A percentile compares a stretch with the other conserved stretches of the same genome.
Evolutionary conservation across 1,284 basidiomycete genomes (phyloP).

Genomic region (Moesziomyces antarcticus): DNA sequence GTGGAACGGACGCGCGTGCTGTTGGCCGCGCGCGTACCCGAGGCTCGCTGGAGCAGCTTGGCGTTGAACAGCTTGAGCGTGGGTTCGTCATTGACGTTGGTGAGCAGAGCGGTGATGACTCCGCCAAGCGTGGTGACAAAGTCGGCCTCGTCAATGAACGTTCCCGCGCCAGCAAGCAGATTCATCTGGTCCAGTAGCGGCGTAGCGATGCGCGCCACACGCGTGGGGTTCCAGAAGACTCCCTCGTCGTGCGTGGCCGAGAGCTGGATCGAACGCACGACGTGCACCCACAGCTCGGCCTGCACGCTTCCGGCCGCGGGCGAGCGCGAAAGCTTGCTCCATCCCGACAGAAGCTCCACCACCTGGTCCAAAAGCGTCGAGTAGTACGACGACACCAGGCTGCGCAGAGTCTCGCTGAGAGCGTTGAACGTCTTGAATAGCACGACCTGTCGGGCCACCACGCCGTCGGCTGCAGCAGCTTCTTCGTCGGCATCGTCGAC

Average conservation of each 20-base stretch:
- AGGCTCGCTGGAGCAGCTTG: conserved; percentile 79
- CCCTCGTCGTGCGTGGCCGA: conserved; percentile 84
- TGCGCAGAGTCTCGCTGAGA: conserved; percentile 53
- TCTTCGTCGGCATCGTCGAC: conserved; percentile 68
- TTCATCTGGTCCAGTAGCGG: conserved; percentile 76
- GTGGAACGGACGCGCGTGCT: conserved; percentile 69
- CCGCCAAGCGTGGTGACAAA: conserved; percentile 15
- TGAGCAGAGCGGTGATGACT: conserved; percentile 72
- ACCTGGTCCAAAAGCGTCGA: conserved; percentile 76
- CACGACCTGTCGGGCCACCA: conserved; percentile 58
- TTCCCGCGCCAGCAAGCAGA: conserved; percentile 10
- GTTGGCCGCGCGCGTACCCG: conserved; percentile 72
- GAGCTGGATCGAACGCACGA: conserved; percentile 76
- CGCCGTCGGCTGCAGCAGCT: conserved; percentile 22
- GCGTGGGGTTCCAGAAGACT: conserved; percentile 88
- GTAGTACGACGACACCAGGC: conserved; percentile 62
- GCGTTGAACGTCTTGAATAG: conserved; percentile 60
- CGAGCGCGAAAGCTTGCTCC: conserved; percentile 8
- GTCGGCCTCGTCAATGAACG: conserved; percentile 10
- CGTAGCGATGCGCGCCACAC: conserved; percentile 75
- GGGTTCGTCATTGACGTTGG: conserved; percentile 73
- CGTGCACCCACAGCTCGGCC: conserved; percentile 74
- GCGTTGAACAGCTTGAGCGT: conserved; percentile 84
- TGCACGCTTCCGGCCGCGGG: conserved; percentile 30
- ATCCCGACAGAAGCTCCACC: conserved; percentile 74